These are phyloP conservation scores for Capsella rubella DNA, from an alignment of 441 rosid genomes.

Conservation along the genomic window DNA sequence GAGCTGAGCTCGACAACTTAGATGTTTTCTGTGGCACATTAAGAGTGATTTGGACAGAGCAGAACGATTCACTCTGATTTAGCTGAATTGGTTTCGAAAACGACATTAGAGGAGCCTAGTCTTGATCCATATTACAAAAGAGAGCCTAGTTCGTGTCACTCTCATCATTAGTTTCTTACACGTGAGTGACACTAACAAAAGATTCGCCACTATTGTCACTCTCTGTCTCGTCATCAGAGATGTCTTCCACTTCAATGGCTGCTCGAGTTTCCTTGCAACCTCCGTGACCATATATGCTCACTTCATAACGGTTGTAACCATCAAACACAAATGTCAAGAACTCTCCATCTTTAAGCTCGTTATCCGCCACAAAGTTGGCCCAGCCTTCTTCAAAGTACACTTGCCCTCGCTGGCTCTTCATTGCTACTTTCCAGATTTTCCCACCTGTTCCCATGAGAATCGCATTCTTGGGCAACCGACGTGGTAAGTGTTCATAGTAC, in stretches of 20 bases:
- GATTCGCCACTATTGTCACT: background rate
- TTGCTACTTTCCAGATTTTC: background rate
- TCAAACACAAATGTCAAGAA: slow-evolving; percentile 13
- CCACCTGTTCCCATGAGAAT: slow-evolving; percentile 6
- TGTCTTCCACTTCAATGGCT: background rate
- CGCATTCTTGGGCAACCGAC: background rate
- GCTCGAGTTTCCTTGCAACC: slow-evolving; percentile 12
- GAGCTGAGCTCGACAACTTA: no score
- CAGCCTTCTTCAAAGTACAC: slow-evolving; percentile 18
- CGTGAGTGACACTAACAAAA: background rate
- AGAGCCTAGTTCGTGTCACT: background rate
- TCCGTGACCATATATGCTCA: slow-evolving; percentile 6
- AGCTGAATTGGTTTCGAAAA: no score
- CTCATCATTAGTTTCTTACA: background rate
- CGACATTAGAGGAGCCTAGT: no score
- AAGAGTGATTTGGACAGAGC: no score
- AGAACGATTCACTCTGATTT: no score
- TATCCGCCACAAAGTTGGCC: background rate
- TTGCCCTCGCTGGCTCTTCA: background rate
- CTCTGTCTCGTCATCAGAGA: background rate
- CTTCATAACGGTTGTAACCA: slow-evolving; percentile 11
- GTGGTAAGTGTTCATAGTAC: slow-evolving; percentile 11
- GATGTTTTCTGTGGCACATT: no score
- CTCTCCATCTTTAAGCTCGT: slow-evolving; percentile 16
- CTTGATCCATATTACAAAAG: no score